phyloP scores from a whole-genome alignment of 2,329 filamentous ascomycete species.

The Aspergillus floridensis region DNA sequence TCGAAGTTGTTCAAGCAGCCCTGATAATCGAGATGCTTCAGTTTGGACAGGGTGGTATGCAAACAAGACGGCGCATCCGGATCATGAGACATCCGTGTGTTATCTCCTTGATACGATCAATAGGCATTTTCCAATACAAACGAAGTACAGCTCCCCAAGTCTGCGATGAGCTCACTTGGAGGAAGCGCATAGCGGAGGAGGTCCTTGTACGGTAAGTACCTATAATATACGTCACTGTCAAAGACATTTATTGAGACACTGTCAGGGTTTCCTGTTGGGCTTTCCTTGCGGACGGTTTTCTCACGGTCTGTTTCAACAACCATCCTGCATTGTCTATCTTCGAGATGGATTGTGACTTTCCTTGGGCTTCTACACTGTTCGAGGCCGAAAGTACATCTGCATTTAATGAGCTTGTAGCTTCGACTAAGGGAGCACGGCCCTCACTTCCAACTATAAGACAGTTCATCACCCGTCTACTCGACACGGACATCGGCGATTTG shows the following conservation, averaged over 20 bases:
- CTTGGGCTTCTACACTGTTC: constrained; percentile 30
- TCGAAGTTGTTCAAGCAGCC: constrained; percentile 29
- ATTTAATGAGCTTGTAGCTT: constrained; percentile 21
- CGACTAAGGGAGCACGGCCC: constrained; percentile 5
- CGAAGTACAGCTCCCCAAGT: constrained; percentile 13
- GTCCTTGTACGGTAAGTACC: constrained; percentile 22
- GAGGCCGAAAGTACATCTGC: constrained; percentile 28
- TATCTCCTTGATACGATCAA: constrained; percentile 29
- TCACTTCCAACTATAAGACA: constrained; percentile 25
- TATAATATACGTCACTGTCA: background rate
- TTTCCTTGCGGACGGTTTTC: constrained; percentile 33
- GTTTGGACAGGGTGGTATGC: constrained; percentile 28
- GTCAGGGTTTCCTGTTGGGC: constrained; percentile 28
- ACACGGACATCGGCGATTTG: constrained; percentile 13
- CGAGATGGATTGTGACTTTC: constrained; percentile 32
- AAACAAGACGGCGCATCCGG: constrained; percentile 31
- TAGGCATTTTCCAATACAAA: constrained; percentile 28
- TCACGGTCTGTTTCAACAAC: constrained; percentile 34
- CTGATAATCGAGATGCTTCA: constrained; percentile 35
- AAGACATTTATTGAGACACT: background rate
- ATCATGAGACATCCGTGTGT: constrained; percentile 32
- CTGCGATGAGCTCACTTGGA: constrained; percentile 24
- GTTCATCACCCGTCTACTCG: constrained; percentile 24
- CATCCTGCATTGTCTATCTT: constrained; percentile 30
- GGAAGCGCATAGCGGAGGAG: constrained; percentile 25